Percentiles rank a stretch among this genome's conserved stretches.
phyloP scores from a whole-genome alignment of 2,329 filamentous ascomycete species.

The Fusarium sambucinum region DNA sequence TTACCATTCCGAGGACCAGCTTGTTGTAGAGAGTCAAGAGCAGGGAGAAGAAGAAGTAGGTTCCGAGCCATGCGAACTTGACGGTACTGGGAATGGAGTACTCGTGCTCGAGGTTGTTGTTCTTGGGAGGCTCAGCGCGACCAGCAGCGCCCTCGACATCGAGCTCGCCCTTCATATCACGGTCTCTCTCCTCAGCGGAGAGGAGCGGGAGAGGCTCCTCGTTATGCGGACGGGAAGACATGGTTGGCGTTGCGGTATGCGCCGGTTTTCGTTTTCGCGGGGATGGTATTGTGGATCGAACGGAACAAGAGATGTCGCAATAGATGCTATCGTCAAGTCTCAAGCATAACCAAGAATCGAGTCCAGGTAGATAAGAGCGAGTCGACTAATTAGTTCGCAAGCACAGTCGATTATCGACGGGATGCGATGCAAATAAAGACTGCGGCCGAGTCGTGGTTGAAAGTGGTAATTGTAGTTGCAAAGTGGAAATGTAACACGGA shows the following conservation, averaged over 20 bases:
- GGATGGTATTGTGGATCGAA: slow-evolving; percentile 13
- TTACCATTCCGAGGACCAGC: slow-evolving; percentile 64
- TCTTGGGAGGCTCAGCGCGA: slow-evolving; percentile 46
- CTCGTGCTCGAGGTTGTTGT: slow-evolving; percentile 58
- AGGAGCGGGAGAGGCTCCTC: slow-evolving; percentile 52
- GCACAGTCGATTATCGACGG: slow-evolving; percentile 30
- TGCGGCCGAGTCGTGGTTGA: slow-evolving; percentile 23
- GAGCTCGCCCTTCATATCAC: slow-evolving; percentile 48
- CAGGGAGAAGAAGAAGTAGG: slow-evolving; percentile 64
- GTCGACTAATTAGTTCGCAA: slow-evolving; percentile 23
- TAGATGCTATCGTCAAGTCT: slow-evolving; percentile 16
- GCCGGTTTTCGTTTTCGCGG: slow-evolving; percentile 23
- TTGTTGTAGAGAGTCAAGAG: slow-evolving; percentile 70
- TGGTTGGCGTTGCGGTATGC: slow-evolving; percentile 39
- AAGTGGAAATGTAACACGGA: slow-evolving; percentile 39
- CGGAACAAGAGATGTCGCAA: slow-evolving; percentile 6
- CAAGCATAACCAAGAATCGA: slow-evolving; percentile 25
- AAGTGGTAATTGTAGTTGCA: slow-evolving; percentile 32
- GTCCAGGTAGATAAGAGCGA: slow-evolving; percentile 5
- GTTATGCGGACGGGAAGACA: slow-evolving; percentile 52
- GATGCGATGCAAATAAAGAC: slow-evolving; percentile 23
- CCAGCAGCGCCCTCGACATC: slow-evolving; percentile 53
- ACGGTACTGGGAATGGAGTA: slow-evolving; percentile 59
- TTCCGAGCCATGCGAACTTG: slow-evolving; percentile 63
- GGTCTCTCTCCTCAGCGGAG: slow-evolving; percentile 50